phyloP scores from a whole-genome alignment of 1,139 yeast species.

The Debaryomyces singareniensis region DNA sequence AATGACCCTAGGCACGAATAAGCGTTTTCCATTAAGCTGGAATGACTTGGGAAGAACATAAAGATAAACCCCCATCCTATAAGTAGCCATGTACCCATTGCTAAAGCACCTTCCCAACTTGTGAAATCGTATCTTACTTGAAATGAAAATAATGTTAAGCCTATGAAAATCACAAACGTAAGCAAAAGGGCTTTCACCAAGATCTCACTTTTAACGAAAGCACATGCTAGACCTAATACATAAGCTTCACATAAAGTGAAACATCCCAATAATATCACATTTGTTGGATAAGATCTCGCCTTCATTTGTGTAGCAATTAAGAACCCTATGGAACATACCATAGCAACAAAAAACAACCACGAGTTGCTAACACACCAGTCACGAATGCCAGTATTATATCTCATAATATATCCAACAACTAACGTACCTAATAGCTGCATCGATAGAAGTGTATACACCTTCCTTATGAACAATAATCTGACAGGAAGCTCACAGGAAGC shows the following conservation, averaged over 20 bases:
- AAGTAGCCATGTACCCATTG: slow-evolving; percentile 58
- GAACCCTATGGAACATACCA: slow-evolving; percentile 56
- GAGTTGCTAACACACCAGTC: slow-evolving; percentile 55
- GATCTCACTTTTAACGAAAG: slow-evolving; percentile 56
- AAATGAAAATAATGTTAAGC: slow-evolving; percentile 70
- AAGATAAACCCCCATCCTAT: slow-evolving; percentile 69
- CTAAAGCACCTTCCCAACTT: slow-evolving; percentile 62
- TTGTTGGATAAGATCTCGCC: slow-evolving; percentile 59
- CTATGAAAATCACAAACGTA: slow-evolving; percentile 65
- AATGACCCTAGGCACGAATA: slow-evolving; percentile 73
- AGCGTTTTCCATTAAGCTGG: slow-evolving; percentile 48
- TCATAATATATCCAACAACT: slow-evolving; percentile 50
- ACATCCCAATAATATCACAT: slow-evolving; percentile 49
- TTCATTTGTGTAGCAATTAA: slow-evolving; percentile 55
- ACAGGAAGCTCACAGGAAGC: slow-evolving; percentile 72
- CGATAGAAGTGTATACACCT: slow-evolving; percentile 69
- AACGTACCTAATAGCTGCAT: slow-evolving; percentile 61
- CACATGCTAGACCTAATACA: slow-evolving; percentile 61
- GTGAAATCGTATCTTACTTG: slow-evolving; percentile 80
- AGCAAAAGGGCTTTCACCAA: slow-evolving; percentile 68
- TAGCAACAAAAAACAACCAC: slow-evolving; percentile 55
- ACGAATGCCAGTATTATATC: slow-evolving; percentile 41
- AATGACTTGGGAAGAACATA: slow-evolving; percentile 58
- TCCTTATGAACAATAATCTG: slow-evolving; percentile 70
- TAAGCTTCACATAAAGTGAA: slow-evolving; percentile 77